Base-by-base conservation (phyloP, 2,329 filamentous ascomycete genomes). In the Phyllosticta citriasiana region DNA sequence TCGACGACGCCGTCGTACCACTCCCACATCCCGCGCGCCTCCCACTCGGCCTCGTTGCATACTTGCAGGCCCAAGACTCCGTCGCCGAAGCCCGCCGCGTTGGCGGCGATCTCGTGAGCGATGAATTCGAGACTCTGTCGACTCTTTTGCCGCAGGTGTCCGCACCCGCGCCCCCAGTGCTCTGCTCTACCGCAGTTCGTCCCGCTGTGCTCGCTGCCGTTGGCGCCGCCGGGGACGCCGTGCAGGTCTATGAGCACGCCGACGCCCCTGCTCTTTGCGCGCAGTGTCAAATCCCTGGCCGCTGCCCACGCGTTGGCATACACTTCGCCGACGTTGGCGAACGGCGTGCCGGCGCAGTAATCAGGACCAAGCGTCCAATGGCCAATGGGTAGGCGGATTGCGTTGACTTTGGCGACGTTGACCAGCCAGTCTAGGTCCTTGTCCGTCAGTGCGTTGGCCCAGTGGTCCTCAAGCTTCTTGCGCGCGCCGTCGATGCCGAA, bases 201-300 rank as follows among this genome's bases (percentile, higher is more conserved):
- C 4, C 82, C 83, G 4, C 80, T 82, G 68, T 85, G 83, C 9
- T 79, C 79, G 52, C 81, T 76, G 2, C 68, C 67, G 66, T 85
- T 85, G 6, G 80, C 82, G 12, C 82, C 83, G 14, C 83, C 82
- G 7, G 82, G 82, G 9, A 84, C 72, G 30, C 79, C 82, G 66
- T 86, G 83, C 6, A 85, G 68, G 66, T 85, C 83, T 51, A 86
- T 68, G n/a, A 86, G 68, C 2, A 82, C 77, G 2, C 81, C 81
- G 55, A 85, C 82, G 1, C 80, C 81, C 53, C 75, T 71, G 16
- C 68, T 63, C 30, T 75, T 72, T 40, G 80, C 78, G 25, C 79
- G 74, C 4, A 67, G 64, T 8, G 83, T 74, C 1, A 84, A 69
- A 8, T 71, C 68, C 53, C 77, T 77, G 16, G 84, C 79, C 10